Evolutionary conservation across 116 monocot species (phyloP), one percentile per base, ranked within the genome.

Genomic region (Posidonia oceanica): DNA sequence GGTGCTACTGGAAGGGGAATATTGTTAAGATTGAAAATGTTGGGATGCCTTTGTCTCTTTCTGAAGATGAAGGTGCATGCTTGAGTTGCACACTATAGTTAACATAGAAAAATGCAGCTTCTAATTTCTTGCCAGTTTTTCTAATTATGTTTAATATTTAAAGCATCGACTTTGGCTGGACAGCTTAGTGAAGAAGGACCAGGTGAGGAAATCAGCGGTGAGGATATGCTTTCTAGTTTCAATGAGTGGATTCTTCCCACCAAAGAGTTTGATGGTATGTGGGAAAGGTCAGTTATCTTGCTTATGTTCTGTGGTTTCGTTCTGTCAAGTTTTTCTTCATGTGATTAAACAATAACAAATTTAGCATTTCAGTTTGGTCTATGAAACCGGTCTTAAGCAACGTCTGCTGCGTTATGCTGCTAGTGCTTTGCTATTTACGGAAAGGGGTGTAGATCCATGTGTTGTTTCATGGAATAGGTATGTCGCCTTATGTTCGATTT

Each of bases 391-490:
- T 70, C 87, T 93, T 78, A 93, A 93, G 67, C 87, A 84, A 73
- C 80, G 88, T 67, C 76, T 98, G 72, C 63, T 98, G 74, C 81
- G 93, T 36, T 98, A 98, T 90, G 93, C 98, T 82, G 83, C 98
- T 65, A 98, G 86, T 84, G 98, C 98, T 73, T 76, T 98, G 38
- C 67, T 98, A 59, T 98, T 98, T 80, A 90, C 98, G 3, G 98
- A 93, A 67, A 89, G 78, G 80, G 87, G 84, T 52, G 93, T 98
- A 59, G 73, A 98, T 78, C 85, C 87, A 72, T 90, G 88, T 73
- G 83, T 98, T 78, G 84, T 98, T 85, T 98, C 98, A 59, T 98
- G 98, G 98, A 98, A 98, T 70, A 72, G 93, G 98, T 98, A 80
- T 83, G 76, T 36, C 15, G 59, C 52, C 14, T 0, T 17, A 36